phyloP scores from a whole-genome alignment of 805 yeast genomes.

The Candida koratica region DNA sequence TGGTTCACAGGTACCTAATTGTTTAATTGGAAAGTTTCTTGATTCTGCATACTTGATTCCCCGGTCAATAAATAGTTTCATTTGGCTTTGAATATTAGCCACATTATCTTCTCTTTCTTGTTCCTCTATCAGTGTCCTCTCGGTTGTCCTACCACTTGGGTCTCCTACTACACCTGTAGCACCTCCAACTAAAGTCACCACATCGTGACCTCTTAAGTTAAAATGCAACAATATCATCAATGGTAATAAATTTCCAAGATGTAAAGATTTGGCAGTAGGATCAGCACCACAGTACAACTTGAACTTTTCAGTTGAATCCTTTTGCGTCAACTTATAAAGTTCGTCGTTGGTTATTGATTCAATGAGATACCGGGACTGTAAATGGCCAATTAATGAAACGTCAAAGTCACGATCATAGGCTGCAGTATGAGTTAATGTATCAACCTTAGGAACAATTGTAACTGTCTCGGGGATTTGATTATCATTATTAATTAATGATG shows the following conservation, averaged over 20 bases:
- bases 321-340: conserved; percentile 29
- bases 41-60: conserved; percentile 62
- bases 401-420: conserved; percentile 21
- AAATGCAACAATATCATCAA: conserved; percentile 81
- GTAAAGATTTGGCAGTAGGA: conserved; percentile 87
- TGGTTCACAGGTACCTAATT: conserved; percentile 37
- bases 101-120: conserved; percentile 55
- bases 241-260: conserved; percentile 87
- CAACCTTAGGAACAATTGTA: conserved; percentile 37
- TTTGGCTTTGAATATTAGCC: conserved; percentile 54
- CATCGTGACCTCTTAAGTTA: conserved; percentile 75
- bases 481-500: conserved; percentile 3
- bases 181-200: conserved; percentile 85
- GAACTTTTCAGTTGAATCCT: conserved; percentile 31
- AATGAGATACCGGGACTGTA: conserved; percentile 34
- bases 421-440: conserved; percentile 21
- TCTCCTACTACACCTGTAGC: conserved; percentile 97
- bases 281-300: conserved; percentile 92
- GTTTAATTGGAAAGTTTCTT: conserved; percentile 35
- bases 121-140: conserved; percentile 58
- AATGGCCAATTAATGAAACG: conserved; percentile 32
- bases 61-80: conserved; percentile 53
- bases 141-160: conserved; percentile 87
- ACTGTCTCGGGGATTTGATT: conserved; percentile 27
- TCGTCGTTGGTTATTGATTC: conserved; percentile 39